phyloP scores from a whole-genome alignment of 2,329 filamentous ascomycete species.

The Geosmithia flava region DNA sequence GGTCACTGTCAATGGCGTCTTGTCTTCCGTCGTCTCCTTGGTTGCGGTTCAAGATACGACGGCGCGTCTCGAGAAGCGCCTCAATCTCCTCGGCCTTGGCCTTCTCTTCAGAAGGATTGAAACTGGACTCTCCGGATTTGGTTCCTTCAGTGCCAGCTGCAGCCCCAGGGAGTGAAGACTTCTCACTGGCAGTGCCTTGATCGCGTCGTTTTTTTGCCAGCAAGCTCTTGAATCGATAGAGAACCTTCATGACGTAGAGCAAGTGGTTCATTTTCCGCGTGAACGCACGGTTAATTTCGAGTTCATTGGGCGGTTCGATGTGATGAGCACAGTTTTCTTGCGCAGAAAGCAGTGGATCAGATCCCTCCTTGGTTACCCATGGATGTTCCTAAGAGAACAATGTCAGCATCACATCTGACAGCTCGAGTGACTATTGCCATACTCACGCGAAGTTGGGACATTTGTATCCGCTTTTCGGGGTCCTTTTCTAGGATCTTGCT shows the following conservation, averaged over 20 bases:
- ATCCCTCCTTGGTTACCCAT: conserved; percentile 78
- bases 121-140: background rate
- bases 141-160: background rate
- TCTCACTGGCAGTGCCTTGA: conserved; percentile 1
- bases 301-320: conserved; percentile 74
- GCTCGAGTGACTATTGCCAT: background rate
- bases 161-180: background rate
- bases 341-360: conserved; percentile 63
- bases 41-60: conserved; percentile 21
- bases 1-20: conserved; percentile 20
- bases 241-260: conserved; percentile 82
- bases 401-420: background rate
- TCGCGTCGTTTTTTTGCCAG: conserved; percentile 23
- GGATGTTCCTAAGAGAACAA: conserved; percentile 55
- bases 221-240: conserved; percentile 74
- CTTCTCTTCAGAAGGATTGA: conserved; percentile 13
- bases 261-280: conserved; percentile 82
- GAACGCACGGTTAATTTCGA: conserved; percentile 83
- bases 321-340: conserved; percentile 79
- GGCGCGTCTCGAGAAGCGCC: conserved; percentile 32
- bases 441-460: conserved; percentile 69
- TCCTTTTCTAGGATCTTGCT: conserved; percentile 69
- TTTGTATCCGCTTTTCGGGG: conserved; percentile 68
- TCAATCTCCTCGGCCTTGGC: conserved; percentile 35
- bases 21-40: conserved; percentile 11